Percentiles rank a stretch among this genome's conserved stretches.
Conservation (phyloP, 1,284 basidiomycete genomes). For the Irpex rosettiformis region DNA sequence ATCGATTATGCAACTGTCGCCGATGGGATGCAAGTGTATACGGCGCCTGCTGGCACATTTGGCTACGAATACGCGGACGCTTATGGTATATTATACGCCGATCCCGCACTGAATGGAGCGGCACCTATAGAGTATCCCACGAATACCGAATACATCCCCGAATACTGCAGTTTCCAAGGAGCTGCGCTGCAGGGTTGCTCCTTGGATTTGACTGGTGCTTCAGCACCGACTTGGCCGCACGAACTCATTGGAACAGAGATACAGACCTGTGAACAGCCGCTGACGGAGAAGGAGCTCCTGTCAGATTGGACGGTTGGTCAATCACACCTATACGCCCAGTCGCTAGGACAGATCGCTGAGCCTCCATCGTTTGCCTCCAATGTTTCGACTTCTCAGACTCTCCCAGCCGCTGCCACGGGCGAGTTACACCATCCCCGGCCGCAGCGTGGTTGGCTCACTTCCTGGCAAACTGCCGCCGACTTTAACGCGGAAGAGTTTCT, state of each 20-base stretch:
- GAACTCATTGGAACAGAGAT: background rate
- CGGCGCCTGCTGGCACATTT: background rate
- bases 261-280: background rate
- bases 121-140: background rate
- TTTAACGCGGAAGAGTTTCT: slow-evolving; percentile 15
- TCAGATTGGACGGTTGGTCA: background rate
- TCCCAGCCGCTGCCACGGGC: background rate
- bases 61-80: background rate
- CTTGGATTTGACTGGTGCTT: background rate
- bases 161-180: background rate
- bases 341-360: background rate
- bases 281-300: background rate
- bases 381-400: background rate
- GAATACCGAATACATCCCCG: background rate
- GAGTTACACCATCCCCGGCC: slow-evolving; percentile 20
- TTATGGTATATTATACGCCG: background rate
- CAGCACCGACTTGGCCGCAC: background rate
- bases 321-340: background rate
- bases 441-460: slow-evolving; percentile 8
- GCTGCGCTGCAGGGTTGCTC: background rate
- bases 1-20: background rate
- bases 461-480: slow-evolving; percentile 15
- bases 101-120: background rate
- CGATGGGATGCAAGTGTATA: background rate
- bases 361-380: background rate